Evolutionary conservation across 2,329 filamentous ascomycete genomes (phyloP), one percentile per base, ranked within the genome.

Genomic region (Fusarium miscanthi): DNA sequence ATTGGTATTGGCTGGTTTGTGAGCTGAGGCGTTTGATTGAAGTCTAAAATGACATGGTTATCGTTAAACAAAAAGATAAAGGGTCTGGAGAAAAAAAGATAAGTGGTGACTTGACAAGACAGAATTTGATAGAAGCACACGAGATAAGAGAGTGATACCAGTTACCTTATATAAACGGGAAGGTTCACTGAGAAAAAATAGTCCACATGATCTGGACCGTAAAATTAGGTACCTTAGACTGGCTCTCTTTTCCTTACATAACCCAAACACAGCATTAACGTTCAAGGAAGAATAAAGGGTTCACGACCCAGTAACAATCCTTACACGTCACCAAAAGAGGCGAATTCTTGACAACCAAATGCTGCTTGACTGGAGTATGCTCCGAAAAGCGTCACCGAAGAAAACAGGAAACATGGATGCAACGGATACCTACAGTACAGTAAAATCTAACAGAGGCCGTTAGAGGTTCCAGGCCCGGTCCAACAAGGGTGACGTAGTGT

Each of bases 401-500:
- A 65, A 60, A 61, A 53, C 23, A 70, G 49, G 66, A 68, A 60
- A 69, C 40, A 64, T 31, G 23, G 19, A n/a, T 31, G 23, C 23
- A n/a, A 53, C 8, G 54, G 51, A 43, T 48, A 17, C 48, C n/a
- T 19, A 23, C 48, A 51, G 48, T 35, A 23, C 23, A 25, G 23
- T 25, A 25, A 25, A 35, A 35, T 14, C 30, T 33, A 37, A 14
- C 23, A 37, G 40, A 23, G 30, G 30, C 40, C 37, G 37, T 59
- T 38, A 46, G 21, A 56, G 41, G 46, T 51, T 68, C 67, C 33
- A 62, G 64, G 56, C 71, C 73, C 54, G 25, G 54, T 49, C 63
- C 38, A 63, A 64, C 64, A 60, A 38, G 51, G 61, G 70, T 77
- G 75, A 77, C 75, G 75, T 75, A 76, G 69, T 69, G 70, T 63